Evolutionary conservation across 1,284 basidiomycete species (phyloP), one percentile per base, ranked within the genome.

Genomic region (Athelia psychrophila): DNA sequence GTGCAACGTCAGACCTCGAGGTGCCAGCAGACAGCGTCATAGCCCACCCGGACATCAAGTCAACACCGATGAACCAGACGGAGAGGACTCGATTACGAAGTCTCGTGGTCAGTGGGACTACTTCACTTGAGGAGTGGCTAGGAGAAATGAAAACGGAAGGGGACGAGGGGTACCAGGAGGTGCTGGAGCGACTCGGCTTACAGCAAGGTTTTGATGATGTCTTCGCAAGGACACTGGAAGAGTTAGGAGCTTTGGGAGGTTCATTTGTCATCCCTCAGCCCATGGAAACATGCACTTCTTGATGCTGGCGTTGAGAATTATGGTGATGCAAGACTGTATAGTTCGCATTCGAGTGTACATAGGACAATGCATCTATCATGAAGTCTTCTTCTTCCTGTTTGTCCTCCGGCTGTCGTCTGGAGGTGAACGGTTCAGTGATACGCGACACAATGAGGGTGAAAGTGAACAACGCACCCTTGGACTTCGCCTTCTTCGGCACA

Each of bases 401-500:
- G 63, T 63, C 58, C 76, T 71, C 55, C 76, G 69, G 62, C 75
- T 76, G 51, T 77, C 75, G 49, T 61, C 76, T 79, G 61, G 2
- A 49, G n/a, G 42, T 50, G 30, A 16, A 25, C 30, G 33, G 32
- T n/a, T 51, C 19, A 55, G 53, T 40, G 33, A 27, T 24, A 40
- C 32, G 33, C 30, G 5, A 12, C 44, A 22, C 1, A 24, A 47
- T 20, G 50, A 20, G 33, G 2, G 20, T 10, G 49, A 36, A 38
- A 42, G 46, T 36, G 30, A 2, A 38, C 13, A 49, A 73, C 81
- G 48, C 45, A 89, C 89, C 81, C 69, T 79, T 76, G 30, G 72
- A 72, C 67, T 84, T 88, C 2, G 86, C 84, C 70, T 92, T 91
- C 71, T 85, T 83, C 48, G 90, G 90, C 19, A 82, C 79, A 48